Evolutionary conservation across 2,329 filamentous ascomycete genomes (phyloP), one percentile per base, ranked within the genome.

Genomic region (Neopestalotiopsis rosae): DNA sequence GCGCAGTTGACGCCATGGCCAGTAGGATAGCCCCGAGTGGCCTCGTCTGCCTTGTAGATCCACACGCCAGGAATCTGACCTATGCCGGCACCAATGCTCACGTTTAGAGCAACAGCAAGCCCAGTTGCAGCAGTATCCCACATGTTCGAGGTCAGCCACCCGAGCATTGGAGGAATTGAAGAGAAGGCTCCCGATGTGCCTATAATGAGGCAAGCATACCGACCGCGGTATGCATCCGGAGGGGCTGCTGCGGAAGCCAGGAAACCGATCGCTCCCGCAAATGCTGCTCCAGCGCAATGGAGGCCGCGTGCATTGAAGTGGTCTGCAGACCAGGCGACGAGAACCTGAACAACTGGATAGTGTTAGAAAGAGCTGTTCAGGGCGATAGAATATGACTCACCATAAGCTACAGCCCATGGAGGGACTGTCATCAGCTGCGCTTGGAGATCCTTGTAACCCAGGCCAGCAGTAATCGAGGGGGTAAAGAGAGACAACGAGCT

Each of bases 31-130:
- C 91, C 91, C 10, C 73, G 79, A 28, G 80, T 77, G 20, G 85
- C 86, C 77, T 94, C 90, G 12, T 87, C 80, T 1, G 87, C 83
- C 75, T 91, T 91, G 79, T 93, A 93, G 70, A 92, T 93, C 90
- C 90, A 94, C 1, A 92, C 90, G 0, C 91, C 91, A 0, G 89
- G 87, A 56, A 94, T 93, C 77, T 93, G 91, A 0, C 91, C 91
- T 0, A 91, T 84, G 0, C 90, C 91, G 0, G 90, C 91, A 63
- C 86, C 86, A 38, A 92, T 85, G 1, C 88, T 89, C 17, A 93
- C 87, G 71, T 93, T 93, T 70, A 94, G 79, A 0, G 91, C 91
- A 67, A 93, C 91, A 1, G 91, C 91, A 12, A 94, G 83, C 0
- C 91, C 91, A 0, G 88, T 88, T 0, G 90, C 86, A 0, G 88